Evolutionary conservation across 148 eudicot genomes (phyloP).

Genomic region (Selenicereus undatus): DNA sequence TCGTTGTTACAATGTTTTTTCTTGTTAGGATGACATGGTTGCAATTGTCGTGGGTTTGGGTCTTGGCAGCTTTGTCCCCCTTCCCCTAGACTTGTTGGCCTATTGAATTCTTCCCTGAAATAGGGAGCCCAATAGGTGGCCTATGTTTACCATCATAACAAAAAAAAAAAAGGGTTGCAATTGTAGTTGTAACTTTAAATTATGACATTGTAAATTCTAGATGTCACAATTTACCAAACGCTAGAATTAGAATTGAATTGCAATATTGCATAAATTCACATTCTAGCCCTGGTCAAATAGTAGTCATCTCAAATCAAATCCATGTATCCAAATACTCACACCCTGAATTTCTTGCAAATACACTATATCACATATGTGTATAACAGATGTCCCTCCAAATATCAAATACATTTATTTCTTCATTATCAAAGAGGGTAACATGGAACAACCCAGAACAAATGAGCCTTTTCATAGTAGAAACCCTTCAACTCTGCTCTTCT

Average conservation of each 20-base stretch:
- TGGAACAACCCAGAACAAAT: neutral
- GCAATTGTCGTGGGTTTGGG: too few relatives aligned
- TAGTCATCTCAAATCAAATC: neutral
- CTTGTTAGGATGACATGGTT: too few relatives aligned
- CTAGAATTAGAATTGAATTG: neutral
- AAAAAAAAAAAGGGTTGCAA: too few relatives aligned
- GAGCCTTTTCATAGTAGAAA: neutral
- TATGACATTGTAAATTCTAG: neutral
- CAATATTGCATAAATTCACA: neutral
- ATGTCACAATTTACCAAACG: neutral
- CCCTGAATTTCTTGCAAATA: neutral
- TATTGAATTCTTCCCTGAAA: too few relatives aligned
- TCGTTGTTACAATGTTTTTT: neutral
- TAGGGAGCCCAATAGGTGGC: too few relatives aligned
- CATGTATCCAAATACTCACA: neutral
- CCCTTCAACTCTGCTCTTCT: neutral
- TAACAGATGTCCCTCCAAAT: neutral
- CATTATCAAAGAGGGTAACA: constrained; percentile 19
- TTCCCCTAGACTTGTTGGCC: too few relatives aligned
- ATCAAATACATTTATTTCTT: constrained; percentile 13
- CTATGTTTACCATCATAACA: too few relatives aligned
- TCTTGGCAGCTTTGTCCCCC: too few relatives aligned
- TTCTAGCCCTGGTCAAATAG: neutral
- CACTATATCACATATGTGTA: neutral
- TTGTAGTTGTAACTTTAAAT: too few relatives aligned